Percentiles rank a stretch among this genome's conserved stretches.
Conservation (phyloP, 2,329 filamentous ascomycete species). For the Sporothrix globosa region DNA sequence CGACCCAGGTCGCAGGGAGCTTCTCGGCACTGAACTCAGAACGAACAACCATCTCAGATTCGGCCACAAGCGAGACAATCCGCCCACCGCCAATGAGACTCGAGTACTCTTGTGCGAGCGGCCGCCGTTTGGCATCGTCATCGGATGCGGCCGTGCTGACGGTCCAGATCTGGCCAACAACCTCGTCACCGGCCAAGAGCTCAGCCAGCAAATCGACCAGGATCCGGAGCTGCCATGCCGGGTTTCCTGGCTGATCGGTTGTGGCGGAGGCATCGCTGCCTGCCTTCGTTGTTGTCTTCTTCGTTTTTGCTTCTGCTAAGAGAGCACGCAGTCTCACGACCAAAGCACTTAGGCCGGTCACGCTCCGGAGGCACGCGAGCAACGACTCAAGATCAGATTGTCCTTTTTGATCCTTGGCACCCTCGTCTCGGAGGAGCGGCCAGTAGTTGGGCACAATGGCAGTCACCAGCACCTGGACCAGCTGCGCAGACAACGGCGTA, state of each 20-base stretch:
- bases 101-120: conserved; percentile 50
- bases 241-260: conserved; percentile 38
- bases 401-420: conserved; percentile 32
- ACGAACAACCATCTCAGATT: conserved; percentile 57
- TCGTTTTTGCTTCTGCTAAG: conserved; percentile 54
- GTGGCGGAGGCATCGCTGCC: conserved; percentile 40
- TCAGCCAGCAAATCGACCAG: conserved; percentile 51
- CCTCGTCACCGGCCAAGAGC: conserved; percentile 47
- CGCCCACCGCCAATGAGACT: conserved; percentile 54
- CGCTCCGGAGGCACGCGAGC: conserved; percentile 67
- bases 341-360: conserved; percentile 77
- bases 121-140: conserved; percentile 40
- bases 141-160: conserved; percentile 37
- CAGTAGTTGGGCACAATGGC: conserved; percentile 83
- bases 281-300: conserved; percentile 37
- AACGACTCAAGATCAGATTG: conserved; percentile 55
- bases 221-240: conserved; percentile 50
- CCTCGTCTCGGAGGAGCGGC: conserved; percentile 60
- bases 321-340: conserved; percentile 69
- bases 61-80: conserved; percentile 56
- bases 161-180: conserved; percentile 48
- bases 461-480: conserved; percentile 73
- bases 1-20: conserved; percentile 57
- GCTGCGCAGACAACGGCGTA: conserved; percentile 69
- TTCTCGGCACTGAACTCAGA: conserved; percentile 37